Conservation (phyloP, 176 grass and related monocot genomes). For the barley (Hordeum vulgare) region DNA sequence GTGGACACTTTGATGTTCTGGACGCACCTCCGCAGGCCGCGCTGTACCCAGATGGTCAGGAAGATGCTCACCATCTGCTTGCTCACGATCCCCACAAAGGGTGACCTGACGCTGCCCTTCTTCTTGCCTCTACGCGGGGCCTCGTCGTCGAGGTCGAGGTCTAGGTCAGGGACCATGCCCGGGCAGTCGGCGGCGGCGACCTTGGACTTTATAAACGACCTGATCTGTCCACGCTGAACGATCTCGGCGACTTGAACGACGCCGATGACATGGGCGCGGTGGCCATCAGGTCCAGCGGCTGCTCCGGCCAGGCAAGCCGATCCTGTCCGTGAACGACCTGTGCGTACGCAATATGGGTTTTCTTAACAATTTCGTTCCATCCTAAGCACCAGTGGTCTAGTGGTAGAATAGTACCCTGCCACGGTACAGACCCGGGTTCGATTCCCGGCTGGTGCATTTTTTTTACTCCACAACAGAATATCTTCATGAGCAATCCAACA, state of each 20-base stretch:
- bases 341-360: too few species aligned
- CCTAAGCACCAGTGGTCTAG: slow-evolving; percentile 50
- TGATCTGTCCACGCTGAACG: slow-evolving; percentile 9
- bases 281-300: slow-evolving; percentile 64
- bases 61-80: slow-evolving; percentile 92
- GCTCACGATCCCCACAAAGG: slow-evolving; percentile 78
- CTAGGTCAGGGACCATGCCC: slow-evolving; percentile 34
- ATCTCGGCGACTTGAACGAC: too few species aligned
- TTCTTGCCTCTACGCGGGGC: slow-evolving; percentile 12
- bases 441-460: slow-evolving; percentile 41
- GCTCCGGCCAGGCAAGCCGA: slow-evolving; percentile 67
- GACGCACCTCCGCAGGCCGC: slow-evolving; percentile 57
- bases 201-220: slow-evolving; percentile 30
- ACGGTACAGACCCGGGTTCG: slow-evolving; percentile 68
- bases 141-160: slow-evolving; percentile 15
- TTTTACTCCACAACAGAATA: too few species aligned
- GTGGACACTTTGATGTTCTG: slow-evolving; percentile 86
- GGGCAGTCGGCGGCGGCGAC: slow-evolving; percentile 8
- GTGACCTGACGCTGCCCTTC: slow-evolving; percentile 15
- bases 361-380: neutral
- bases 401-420: slow-evolving; percentile 86
- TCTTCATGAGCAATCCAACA: neutral
- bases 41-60: slow-evolving; percentile 68
- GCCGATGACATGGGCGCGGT: neutral
- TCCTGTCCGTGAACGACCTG: too few species aligned